These are phyloP conservation scores for Pythium chondricola DNA, from an alignment of 352 stramenopile species.

Conservation along the genomic window DNA sequence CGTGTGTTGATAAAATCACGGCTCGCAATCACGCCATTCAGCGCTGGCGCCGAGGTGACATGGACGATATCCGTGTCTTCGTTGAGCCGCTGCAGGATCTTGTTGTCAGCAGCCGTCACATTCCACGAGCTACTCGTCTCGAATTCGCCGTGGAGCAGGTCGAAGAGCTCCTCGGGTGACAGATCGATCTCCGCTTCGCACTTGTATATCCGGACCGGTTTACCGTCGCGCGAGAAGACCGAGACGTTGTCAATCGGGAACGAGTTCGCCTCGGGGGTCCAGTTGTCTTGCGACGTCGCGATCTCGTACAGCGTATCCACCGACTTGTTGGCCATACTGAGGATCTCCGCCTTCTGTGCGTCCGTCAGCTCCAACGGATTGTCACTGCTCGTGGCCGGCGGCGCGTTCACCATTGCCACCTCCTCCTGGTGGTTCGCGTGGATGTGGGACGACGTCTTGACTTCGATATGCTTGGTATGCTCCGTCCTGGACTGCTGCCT, in stretches of 20 bases:
- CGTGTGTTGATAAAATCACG: conserved; percentile 79
- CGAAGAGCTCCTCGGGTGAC: conserved; percentile 72
- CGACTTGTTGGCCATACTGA: conserved; percentile 35
- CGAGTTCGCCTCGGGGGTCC: conserved; percentile 53
- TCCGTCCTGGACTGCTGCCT: conserved; percentile 11
- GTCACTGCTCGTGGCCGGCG: background rate
- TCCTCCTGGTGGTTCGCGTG: background rate
- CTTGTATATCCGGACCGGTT: conserved; percentile 72
- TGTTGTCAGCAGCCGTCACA: conserved; percentile 69
- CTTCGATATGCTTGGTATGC: conserved; percentile 8
- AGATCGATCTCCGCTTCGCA: conserved; percentile 60
- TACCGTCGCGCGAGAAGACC: conserved; percentile 64
- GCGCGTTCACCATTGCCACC: background rate
- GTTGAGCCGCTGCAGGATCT: conserved; percentile 57
- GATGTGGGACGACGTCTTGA: conserved; percentile 11
- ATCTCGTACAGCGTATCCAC: conserved; percentile 53
- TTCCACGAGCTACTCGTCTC: conserved; percentile 73
- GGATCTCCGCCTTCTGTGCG: conserved; percentile 30
- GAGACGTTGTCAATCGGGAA: conserved; percentile 44
- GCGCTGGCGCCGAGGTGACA: conserved; percentile 53
- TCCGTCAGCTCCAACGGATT: conserved; percentile 10
- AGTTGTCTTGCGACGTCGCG: conserved; percentile 43
- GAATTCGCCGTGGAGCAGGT: conserved; percentile 70
- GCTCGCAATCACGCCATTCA: conserved; percentile 71
- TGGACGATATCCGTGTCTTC: conserved; percentile 72